Evolutionary conservation across 192 early-diverging fungal genomes (phyloP), one percentile per base, ranked within the genome.

Genomic region (Borealophlyctis nickersoniae): DNA sequence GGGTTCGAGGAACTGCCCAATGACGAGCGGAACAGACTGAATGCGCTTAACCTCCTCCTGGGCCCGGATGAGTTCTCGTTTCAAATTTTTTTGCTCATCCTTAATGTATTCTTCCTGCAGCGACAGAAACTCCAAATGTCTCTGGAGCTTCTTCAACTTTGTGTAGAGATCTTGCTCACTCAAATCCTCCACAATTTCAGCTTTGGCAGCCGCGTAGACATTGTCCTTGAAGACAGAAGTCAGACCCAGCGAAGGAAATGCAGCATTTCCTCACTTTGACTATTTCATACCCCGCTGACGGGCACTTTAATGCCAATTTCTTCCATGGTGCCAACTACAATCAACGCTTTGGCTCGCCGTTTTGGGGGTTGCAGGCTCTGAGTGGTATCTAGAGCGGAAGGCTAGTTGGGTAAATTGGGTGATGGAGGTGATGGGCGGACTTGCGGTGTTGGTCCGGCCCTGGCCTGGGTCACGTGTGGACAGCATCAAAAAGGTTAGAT

Each of bases 31-130:
- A 14, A 99, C 95, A 1, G 95, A 94, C 70, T 95, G 88, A 63
- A 99, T 97, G 53, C 97, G 87, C 79, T 98, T 97, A 30, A 99
- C 95, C 76, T 99, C 94, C 66, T 96, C 95, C 73, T 94, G 91
- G 26, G 96, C 94, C 32, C 92, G 87, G 49, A 96, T 80, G 54
- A 99, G 80, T 69, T 99, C 96, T 48, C 91, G 81, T 72, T 96
- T 93, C 56, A 99, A 69, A 75, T 98, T 95, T 79, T 94, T 92
- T 81, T 95, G 92, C 76, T 99, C 95, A 59, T 96, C 93, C 79
- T 96, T 96, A 75, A 99, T 99, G 75, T 98, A 99, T 74, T 98
- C 95, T 72, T 99, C 95, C 79, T 99, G 95, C 28, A 99, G 79
- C 55, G 93, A 89, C 45, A 99, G 77, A 65, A 99, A 91, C 77